Percentiles rank a stretch among this genome's conserved stretches.
These are phyloP conservation scores for Populus pruinosa DNA, from an alignment of 345 rosid species.

Conservation along the genomic window DNA sequence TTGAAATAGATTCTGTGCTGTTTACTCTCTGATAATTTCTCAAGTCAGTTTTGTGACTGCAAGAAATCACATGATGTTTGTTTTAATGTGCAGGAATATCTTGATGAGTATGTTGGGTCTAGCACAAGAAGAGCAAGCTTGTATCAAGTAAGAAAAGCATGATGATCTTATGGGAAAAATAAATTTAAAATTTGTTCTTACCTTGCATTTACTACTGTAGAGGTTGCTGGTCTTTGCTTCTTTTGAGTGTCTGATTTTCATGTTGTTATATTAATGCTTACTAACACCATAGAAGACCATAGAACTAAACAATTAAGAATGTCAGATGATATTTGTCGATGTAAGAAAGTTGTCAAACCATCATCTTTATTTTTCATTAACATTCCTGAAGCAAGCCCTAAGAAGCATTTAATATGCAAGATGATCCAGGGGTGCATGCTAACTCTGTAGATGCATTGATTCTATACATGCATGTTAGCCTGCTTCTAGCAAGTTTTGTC, in stretches of 20 bases:
- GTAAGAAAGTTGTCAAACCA: not conserved
- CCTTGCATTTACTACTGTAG: not conserved
- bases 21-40: not conserved
- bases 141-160: constrained; percentile 55
- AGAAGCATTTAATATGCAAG: not conserved
- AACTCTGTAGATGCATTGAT: not conserved
- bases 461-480: not conserved
- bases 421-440: not conserved
- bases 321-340: not conserved
- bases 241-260: not conserved
- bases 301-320: not conserved
- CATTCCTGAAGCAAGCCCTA: not conserved
- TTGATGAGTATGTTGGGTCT: constrained; percentile 66
- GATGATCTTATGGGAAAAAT: not conserved
- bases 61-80: constrained; percentile 3
- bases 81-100: constrained; percentile 55
- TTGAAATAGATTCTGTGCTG: not conserved
- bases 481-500: not conserved
- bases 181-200: not conserved
- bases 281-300: not conserved
- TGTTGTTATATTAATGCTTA: not conserved
- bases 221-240: not conserved
- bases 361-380: not conserved
- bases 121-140: constrained; percentile 62
- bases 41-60: not conserved